Evolutionary conservation across 495 filamentous ascomycete genomes (phyloP), one percentile per base, ranked within the genome.

Genomic region (Tuber borchii): DNA sequence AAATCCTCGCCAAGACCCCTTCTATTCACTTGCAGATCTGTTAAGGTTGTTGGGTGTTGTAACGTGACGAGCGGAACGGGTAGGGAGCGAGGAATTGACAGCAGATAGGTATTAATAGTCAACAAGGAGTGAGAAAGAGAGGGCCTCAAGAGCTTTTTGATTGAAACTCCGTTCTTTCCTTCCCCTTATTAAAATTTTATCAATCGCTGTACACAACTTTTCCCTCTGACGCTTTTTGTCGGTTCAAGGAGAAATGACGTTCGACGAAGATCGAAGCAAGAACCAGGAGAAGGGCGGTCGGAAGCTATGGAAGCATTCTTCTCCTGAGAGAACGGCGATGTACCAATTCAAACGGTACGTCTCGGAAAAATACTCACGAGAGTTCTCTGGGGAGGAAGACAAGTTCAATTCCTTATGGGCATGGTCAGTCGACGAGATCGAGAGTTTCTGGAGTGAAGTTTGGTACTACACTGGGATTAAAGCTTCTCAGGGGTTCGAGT

Each of bases 361-460:
- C 51, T 92, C 90, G 82, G 77, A 87, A 65, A 93, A 92, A 80
- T 89, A 94, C 83, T 83, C 84, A 7, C 79, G 92, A 48, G 83
- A 85, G 20, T 86, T 96, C 70, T 73, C 71, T 1, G 65, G 51
- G 12, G 80, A 82, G 74, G 79, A 85, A 26, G 88, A 87, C 79
- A 77, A 71, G 19, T 95, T 97, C 79, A 83, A 90, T 34, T 86
- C 88, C 17, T 87, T 97, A 19, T 91, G 93, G 85, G 85, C 87
- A 79, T 99, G 95, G 95, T 96, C 93, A 73, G 88, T 94, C 72
- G 87, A 90, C 26, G 88, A 96, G 79, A 87, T 93, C 37, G 87
- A 89, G 17, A 83, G 87, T 10, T 95, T 97, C 81, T 99, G 95
- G 95, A 90, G 87, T 31, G 90, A 95, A 77, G 88, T 94, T 12